Conservation (phyloP, 1,284 basidiomycete species). For the Crucibulum parvulum region DNA sequence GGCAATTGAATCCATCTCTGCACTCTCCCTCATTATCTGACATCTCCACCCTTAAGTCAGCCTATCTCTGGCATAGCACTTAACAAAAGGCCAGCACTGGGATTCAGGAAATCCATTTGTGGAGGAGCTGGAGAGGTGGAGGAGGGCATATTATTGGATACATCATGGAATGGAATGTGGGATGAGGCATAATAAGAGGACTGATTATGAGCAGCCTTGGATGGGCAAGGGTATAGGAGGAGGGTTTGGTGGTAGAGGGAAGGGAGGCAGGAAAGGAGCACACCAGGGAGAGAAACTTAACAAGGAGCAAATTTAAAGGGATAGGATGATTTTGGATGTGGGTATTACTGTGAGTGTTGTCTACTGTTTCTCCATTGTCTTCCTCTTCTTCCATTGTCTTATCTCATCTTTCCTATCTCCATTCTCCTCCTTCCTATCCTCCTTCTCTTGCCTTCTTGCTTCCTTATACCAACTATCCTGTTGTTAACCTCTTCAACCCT, state of each 20-base stretch:
- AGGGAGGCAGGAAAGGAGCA: conserved; percentile 19
- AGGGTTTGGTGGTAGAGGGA: too few relatives aligned
- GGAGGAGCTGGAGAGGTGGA: conserved; percentile 40
- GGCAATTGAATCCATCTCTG: too few relatives aligned
- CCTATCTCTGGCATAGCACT: too few relatives aligned
- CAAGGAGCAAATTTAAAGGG: conserved; percentile 62
- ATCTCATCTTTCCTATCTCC: too few relatives aligned
- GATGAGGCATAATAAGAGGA: conserved; percentile 11
- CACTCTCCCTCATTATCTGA: too few relatives aligned
- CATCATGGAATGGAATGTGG: conserved; percentile 4
- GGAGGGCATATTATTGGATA: conserved; percentile 35
- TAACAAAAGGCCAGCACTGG: conserved; percentile 27
- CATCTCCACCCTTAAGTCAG: too few relatives aligned
- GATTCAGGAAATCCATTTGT: conserved; percentile 32
- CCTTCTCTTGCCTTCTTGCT: background rate
- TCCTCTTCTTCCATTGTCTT: background rate
- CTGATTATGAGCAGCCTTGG: conserved; percentile 18
- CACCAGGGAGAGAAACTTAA: conserved; percentile 27
- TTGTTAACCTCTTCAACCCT: background rate
- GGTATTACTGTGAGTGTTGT: conserved; percentile 54
- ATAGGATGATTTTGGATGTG: conserved; percentile 54
- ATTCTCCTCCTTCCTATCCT: background rate
- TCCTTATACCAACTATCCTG: too few relatives aligned
- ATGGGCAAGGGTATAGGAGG: too few relatives aligned
- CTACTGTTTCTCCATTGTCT: background rate